These are phyloP conservation scores for Colletotrichum liriopes DNA, from an alignment of 2,329 filamentous ascomycete species.

Conservation along the genomic window DNA sequence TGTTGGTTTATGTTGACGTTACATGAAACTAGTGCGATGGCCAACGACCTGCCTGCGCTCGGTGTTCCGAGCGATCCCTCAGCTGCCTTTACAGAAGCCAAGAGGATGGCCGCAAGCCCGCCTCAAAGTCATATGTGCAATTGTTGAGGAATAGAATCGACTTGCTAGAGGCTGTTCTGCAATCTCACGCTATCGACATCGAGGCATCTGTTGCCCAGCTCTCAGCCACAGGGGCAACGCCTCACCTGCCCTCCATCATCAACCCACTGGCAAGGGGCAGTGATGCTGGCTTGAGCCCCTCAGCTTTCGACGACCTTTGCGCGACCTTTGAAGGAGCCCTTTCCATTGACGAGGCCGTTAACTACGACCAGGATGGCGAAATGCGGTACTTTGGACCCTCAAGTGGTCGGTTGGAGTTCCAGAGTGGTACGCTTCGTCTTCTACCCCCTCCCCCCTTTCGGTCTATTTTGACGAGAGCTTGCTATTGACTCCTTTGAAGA, in stretches of 20 bases:
- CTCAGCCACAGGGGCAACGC: constrained; percentile 9
- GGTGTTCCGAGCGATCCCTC: constrained; percentile 50
- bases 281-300: constrained; percentile 23
- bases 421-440: constrained; percentile 12
- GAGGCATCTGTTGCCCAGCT: constrained; percentile 47
- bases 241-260: constrained; percentile 24
- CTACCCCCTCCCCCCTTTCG: not conserved
- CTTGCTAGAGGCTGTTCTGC: constrained; percentile 50
- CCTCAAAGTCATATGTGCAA: constrained; percentile 54
- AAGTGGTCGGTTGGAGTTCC: constrained; percentile 54
- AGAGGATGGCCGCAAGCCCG: constrained; percentile 54
- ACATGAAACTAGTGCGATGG: constrained; percentile 51
- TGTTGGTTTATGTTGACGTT: constrained; percentile 8
- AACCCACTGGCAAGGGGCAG: constrained; percentile 33
- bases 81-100: constrained; percentile 51
- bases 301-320: constrained; percentile 32
- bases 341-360: constrained; percentile 53
- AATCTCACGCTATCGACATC: constrained; percentile 50
- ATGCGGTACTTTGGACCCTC: constrained; percentile 55
- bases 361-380: constrained; percentile 54
- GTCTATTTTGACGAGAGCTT: not conserved
- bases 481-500: not conserved
- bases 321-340: constrained; percentile 51
- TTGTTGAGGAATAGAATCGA: constrained; percentile 52
- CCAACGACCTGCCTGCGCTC: constrained; percentile 50